These are phyloP conservation scores for Comarum palustre DNA, from an alignment of 306 rosid species.

Conservation along the genomic window DNA sequence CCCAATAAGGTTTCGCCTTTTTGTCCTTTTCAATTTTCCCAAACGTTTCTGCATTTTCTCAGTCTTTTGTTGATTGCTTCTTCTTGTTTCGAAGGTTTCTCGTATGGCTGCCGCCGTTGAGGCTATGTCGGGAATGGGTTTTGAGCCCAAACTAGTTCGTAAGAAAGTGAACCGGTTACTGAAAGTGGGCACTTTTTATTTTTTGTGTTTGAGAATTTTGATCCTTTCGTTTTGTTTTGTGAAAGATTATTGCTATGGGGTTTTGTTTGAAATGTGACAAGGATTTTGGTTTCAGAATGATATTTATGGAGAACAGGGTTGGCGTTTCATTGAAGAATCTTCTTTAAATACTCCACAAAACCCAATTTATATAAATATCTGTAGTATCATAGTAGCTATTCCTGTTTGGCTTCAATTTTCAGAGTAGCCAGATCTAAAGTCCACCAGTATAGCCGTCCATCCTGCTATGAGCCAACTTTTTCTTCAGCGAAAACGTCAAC, in stretches of 20 bases:
- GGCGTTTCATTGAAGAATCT: constrained; percentile 52
- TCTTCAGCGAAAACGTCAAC: background rate
- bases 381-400: background rate
- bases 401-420: background rate
- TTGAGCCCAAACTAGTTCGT: constrained; percentile 27
- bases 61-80: background rate
- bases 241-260: background rate
- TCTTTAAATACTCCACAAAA: background rate
- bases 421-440: background rate
- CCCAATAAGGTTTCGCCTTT: background rate
- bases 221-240: background rate
- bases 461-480: background rate
- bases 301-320: constrained; percentile 39
- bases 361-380: background rate
- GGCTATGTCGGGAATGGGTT: constrained; percentile 48
- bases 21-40: background rate
- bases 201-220: background rate
- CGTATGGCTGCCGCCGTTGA: constrained; percentile 63
- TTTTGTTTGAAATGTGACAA: background rate
- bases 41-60: background rate
- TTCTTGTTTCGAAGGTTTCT: constrained; percentile 8
- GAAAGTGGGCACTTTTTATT: constrained; percentile 26
- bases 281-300: constrained; percentile 28
- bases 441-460: background rate
- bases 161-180: constrained; percentile 35